These are phyloP conservation scores for Colletotrichum horii DNA, from an alignment of 2,329 filamentous ascomycete species.

Conservation along the genomic window DNA sequence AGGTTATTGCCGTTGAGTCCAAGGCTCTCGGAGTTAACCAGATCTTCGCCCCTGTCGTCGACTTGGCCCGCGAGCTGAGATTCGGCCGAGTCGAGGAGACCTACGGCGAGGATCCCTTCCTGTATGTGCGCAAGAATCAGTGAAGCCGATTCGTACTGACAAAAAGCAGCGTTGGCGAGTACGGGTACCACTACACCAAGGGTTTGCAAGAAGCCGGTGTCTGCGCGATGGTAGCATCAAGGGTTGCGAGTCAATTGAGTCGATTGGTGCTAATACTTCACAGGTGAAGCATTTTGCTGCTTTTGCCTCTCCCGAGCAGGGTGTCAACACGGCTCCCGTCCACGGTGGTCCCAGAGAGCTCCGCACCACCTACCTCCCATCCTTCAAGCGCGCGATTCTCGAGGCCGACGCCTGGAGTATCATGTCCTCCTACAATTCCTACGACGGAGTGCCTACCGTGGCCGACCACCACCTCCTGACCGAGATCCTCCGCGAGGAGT, in stretches of 20 bases:
- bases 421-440: slow-evolving; percentile 78
- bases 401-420: slow-evolving; percentile 71
- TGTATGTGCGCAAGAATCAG: slow-evolving; percentile 38
- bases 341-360: slow-evolving; percentile 60
- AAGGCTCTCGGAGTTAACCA: slow-evolving; percentile 74
- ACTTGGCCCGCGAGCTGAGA: slow-evolving; percentile 73
- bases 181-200: slow-evolving; percentile 62
- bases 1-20: slow-evolving; percentile 69
- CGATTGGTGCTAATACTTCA: no score
- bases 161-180: slow-evolving; percentile 59
- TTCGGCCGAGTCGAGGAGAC: slow-evolving; percentile 79
- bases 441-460: slow-evolving; percentile 73
- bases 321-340: slow-evolving; percentile 69
- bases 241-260: no score
- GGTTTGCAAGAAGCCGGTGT: slow-evolving; percentile 70
- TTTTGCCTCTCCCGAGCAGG: slow-evolving; percentile 73
- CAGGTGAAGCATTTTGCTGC: slow-evolving; percentile 74
- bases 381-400: slow-evolving; percentile 74
- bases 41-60: slow-evolving; percentile 73
- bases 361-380: slow-evolving; percentile 59
- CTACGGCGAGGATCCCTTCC: slow-evolving; percentile 71
- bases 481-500: slow-evolving; percentile 72
- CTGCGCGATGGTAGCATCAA: slow-evolving; percentile 65
- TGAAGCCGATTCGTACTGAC: neutral
- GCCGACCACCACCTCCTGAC: slow-evolving; percentile 70